Base-by-base conservation (phyloP, 495 filamentous ascomycete genomes). In the Penicillium argentinense region DNA sequence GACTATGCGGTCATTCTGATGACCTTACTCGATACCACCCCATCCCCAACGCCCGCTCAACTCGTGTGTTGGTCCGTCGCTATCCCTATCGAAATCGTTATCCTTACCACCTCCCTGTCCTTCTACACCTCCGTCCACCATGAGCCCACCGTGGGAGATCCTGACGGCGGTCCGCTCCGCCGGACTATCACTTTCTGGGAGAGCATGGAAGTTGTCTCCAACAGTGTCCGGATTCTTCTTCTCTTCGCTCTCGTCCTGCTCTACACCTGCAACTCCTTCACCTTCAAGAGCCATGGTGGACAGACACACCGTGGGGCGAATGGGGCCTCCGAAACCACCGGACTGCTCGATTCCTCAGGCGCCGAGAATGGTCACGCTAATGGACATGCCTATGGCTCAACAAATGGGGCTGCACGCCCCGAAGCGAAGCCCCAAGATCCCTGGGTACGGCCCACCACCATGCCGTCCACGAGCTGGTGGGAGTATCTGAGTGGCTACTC, bases 401-500 rank as follows among this genome's bases (percentile, higher is more conserved):
- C 66, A 2, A 62, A 72, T 49, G 67, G 67, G 27, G 59, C 54
- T 33, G 57, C 66, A 45, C 62, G 66, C 23, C 53, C 67, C 11
- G 68, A 73, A 25, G 13, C 60, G n/a, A 74, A 72, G 34, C 70
- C 70, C 0, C 42, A 66, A 28, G 72, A 75, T 47, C 66, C 66
- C 9, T 89, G 86, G 86, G 81, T 79, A 42, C 76, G 84, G 51
- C 83, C 85, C 8, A 81, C 77, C n/a, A 78, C 73, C 11, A 71
- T 81, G 28, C 83, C 83, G 4, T 78, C 82, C 4, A 83, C 84
- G 13, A 87, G 78, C 54, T 88, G 89, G 89, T 89, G 86, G 81
- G 93, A 97, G 62, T 98, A 98, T 60, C 69, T 92, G 42, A 81
- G 82, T 49, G 86, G 89, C 19, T 96, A 95, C 66, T 82, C 82